Conservation (phyloP, 2,329 filamentous ascomycete species). For the Diatrype stigma region DNA sequence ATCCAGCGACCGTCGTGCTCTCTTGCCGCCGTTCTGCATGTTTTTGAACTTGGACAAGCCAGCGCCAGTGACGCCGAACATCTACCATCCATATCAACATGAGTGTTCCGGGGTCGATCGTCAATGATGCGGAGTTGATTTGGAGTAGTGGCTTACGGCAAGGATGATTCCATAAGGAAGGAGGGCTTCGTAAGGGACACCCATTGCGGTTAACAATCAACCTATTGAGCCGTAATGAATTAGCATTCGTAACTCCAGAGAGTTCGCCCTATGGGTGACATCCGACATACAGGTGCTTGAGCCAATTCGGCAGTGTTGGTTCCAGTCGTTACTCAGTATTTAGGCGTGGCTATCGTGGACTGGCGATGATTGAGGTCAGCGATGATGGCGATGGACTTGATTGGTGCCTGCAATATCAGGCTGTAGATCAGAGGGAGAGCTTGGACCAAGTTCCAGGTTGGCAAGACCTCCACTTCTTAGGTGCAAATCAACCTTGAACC, state of each 20-base stretch:
- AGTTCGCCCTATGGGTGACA: too few relatives aligned
- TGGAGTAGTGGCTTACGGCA: conserved; percentile 41
- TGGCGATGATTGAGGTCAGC: background rate
- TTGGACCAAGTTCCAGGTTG: background rate
- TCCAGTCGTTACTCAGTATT: background rate
- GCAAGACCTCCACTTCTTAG: too few relatives aligned
- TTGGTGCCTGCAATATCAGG: background rate
- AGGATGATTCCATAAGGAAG: conserved; percentile 63
- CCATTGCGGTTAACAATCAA: conserved; percentile 41
- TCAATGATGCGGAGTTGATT: background rate
- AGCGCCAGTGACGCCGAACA: conserved; percentile 59
- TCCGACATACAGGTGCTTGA: conserved; percentile 1
- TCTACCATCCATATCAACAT: conserved; percentile 38
- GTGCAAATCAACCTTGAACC: too few relatives aligned
- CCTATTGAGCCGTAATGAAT: conserved; percentile 1
- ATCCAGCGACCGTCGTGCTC: conserved; percentile 55
- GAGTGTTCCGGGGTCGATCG: conserved; percentile 1
- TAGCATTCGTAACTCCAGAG: conserved; percentile 3
- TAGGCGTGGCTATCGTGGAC: background rate
- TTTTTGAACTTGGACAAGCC: conserved; percentile 54
- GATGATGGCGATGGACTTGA: background rate
- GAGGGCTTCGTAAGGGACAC: conserved; percentile 60
- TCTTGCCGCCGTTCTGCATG: conserved; percentile 58
- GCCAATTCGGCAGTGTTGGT: background rate
- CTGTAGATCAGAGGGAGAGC: background rate